Base-by-base conservation (phyloP, 306 rosid genomes). In the Cyclanthera cordifolia region DNA sequence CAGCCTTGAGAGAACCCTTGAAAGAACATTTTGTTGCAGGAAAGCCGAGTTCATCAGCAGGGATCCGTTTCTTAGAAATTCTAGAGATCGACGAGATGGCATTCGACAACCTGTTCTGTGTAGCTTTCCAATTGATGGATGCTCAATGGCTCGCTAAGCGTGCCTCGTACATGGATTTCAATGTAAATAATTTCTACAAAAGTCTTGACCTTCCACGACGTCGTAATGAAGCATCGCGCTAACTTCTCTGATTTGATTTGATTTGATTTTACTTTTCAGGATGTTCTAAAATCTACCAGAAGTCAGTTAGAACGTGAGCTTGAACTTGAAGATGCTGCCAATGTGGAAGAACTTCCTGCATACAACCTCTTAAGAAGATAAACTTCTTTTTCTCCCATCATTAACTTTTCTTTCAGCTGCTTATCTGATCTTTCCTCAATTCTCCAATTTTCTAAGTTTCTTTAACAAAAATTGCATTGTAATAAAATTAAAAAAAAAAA, bases 121-220 rank as follows among this genome's bases (percentile, higher is more conserved):
- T 90, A 43, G 87, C 96, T 64, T 93, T 86, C 75, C 88, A 77
- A 78, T 84, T 90, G 94, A 87, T 93, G 96, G 99, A 93, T 82
- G 95, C 90, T 54, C 95, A 89, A 66, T 93, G 99, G 99, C 91
- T 93, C 8, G 91, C 96, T 21, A 87, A 78, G 78, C 91, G 85
- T n/a, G 96, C 99, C 30, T 79, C 99, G 0, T 93, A 93, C 67
- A 87, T 93, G 99, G 90, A 90, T 34, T 93, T 93, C 80, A 93
- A 93, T 53, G 99, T 93, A 89, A 79, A 67, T 48, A 1, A 10
- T 14, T 37, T 10, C 17, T 67, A n/a, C 6, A n/a, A 17, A 20
- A 32, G 4, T 16, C 11, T 2, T 2, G 4, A 21, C 50, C 48
- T 19, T 61, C 39, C 2, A 58, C 2, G 12, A 39, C 3, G 17